Evolutionary conservation across 805 yeast genomes (phyloP).

Genomic region (Wickerhamomyces queroliae): DNA sequence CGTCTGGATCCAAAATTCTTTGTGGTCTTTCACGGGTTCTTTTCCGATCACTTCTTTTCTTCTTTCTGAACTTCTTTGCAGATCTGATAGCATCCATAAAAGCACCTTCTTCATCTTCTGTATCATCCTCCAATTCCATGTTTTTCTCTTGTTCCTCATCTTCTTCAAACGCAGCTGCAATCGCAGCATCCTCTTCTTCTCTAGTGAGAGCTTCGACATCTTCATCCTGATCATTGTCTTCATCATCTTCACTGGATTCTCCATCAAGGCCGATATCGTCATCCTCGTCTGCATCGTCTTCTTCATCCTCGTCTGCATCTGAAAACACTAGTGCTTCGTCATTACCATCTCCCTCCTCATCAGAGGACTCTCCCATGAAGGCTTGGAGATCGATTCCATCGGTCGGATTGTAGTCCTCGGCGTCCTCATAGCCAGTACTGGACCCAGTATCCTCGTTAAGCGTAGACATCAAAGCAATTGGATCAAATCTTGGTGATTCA

Average conservation of each 20-base stretch:
- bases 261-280: conserved; percentile 4
- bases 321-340: conserved; percentile 9
- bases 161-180: conserved; percentile 30
- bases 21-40: conserved; percentile 26
- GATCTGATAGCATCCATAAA: conserved; percentile 62
- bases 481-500: no score
- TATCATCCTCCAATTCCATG: conserved; percentile 21
- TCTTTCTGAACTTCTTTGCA: conserved; percentile 58
- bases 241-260: conserved; percentile 13
- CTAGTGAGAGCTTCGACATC: conserved; percentile 3
- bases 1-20: conserved; percentile 64
- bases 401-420: conserved; percentile 23
- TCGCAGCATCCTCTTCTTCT: conserved; percentile 19
- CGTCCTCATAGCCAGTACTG: no score
- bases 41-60: conserved; percentile 29
- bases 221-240: conserved; percentile 7
- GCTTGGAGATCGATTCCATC: conserved; percentile 28
- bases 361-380: conserved; percentile 15
- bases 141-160: conserved; percentile 34
- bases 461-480: no score
- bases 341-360: conserved; percentile 13
- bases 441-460: no score
- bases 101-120: conserved; percentile 35
- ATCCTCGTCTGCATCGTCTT: conserved; percentile 15
- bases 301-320: conserved; percentile 7